These are phyloP conservation scores for Lepiota brunneoincarnata DNA, from an alignment of 768 basidiomycete species.

Conservation along the genomic window DNA sequence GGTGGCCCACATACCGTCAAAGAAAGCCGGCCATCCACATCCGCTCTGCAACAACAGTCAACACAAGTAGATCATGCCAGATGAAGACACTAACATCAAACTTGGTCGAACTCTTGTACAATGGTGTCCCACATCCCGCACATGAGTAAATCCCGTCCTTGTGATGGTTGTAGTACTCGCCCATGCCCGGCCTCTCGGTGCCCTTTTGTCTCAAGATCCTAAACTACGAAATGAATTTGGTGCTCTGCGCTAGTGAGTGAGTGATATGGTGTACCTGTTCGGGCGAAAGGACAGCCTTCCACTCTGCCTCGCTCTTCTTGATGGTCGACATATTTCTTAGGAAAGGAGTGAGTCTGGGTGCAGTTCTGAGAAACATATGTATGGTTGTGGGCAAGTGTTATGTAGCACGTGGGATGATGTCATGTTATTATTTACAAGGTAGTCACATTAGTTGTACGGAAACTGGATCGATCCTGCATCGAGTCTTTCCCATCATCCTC, in stretches of 20 bases:
- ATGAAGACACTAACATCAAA: conserved; percentile 53
- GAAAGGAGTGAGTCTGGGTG: too few species aligned
- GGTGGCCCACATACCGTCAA: conserved; percentile 65
- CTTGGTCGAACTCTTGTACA: conserved; percentile 89
- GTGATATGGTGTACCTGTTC: conserved; percentile 60
- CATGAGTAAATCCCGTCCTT: conserved; percentile 73
- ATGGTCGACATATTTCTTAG: conserved; percentile 36
- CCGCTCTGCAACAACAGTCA: conserved; percentile 51
- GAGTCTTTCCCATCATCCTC: conserved; percentile 51
- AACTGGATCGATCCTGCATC: conserved; percentile 86
- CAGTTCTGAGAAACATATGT: too few species aligned
- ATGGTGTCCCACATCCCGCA: conserved; percentile 74
- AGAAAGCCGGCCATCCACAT: conserved; percentile 98
- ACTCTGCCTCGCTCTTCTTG: conserved; percentile 71
- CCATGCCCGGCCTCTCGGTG: conserved; percentile 76
- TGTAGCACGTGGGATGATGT: too few species aligned
- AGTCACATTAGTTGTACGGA: conserved; percentile 40
- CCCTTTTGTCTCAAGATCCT: conserved; percentile 83
- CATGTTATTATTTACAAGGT: too few species aligned
- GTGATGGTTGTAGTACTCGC: conserved; percentile 72
- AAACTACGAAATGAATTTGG: conserved; percentile 50
- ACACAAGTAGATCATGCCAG: background rate
- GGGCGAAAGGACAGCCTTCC: conserved; percentile 76
- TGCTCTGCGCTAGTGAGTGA: background rate
- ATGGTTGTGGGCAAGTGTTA: too few species aligned